Evolutionary conservation across 2,329 filamentous ascomycete species (phyloP).

Genomic region (Dactylellina sp.): DNA sequence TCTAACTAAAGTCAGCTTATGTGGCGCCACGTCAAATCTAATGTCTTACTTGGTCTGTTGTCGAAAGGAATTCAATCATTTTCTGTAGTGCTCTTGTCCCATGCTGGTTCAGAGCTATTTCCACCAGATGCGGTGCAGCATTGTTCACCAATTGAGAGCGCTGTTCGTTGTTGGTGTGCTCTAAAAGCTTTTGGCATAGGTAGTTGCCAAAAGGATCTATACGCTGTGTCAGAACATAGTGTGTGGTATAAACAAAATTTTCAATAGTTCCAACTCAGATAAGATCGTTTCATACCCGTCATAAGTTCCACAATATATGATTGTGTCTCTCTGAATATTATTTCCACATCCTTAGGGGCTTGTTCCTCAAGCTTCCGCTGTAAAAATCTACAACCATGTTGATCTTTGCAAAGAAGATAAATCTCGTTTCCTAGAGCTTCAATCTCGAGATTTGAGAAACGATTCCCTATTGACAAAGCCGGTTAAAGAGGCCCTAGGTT

Average conservation of each 20-base stretch:
- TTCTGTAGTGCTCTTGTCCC: conserved; percentile 96
- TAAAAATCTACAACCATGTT: conserved; percentile 95
- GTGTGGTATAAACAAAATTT: neutral
- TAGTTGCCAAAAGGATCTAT: conserved; percentile 97
- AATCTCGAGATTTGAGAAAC: conserved; percentile 84
- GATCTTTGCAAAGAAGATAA: conserved; percentile 93
- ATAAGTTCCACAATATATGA: conserved; percentile 95
- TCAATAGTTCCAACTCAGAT: neutral
- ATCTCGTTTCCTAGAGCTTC: conserved; percentile 85
- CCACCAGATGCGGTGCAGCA: conserved; percentile 85
- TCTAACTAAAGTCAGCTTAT: conserved; percentile 62
- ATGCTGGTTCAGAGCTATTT: conserved; percentile 95
- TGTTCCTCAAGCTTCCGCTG: conserved; percentile 97
- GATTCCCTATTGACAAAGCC: conserved; percentile 66
- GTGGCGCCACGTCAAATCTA: neutral
- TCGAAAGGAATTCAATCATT: conserved; percentile 98
- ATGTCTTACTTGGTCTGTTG: conserved; percentile 74
- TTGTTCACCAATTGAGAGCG: conserved; percentile 92
- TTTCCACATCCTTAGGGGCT: conserved; percentile 82
- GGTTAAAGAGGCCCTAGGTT: conserved; percentile 61
- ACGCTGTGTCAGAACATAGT: neutral
- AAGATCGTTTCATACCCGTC: conserved; percentile 70
- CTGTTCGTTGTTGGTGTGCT: conserved; percentile 94
- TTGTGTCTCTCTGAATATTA: conserved; percentile 95
- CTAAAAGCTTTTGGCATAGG: conserved; percentile 96